A percentile compares a stretch with the other conserved stretches of the same genome.
These are phyloP conservation scores for Chloromonas sp. DNA, from an alignment of 163 green algal species.

Conservation along the genomic window DNA sequence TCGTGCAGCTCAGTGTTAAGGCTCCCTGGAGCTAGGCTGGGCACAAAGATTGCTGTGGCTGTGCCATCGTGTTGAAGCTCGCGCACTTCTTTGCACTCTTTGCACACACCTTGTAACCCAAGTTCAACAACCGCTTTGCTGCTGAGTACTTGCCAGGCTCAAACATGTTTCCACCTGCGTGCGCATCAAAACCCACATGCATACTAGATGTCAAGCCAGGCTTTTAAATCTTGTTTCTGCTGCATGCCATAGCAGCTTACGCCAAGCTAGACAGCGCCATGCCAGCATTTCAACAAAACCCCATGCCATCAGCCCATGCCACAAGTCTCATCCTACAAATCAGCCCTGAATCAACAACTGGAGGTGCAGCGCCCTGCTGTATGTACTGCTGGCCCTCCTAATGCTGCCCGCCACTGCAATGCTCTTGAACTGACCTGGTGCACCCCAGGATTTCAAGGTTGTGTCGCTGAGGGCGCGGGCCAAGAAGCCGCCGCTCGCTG, in stretches of 20 bases:
- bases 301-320: too few relatives aligned
- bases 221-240: not conserved
- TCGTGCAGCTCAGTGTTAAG: too few relatives aligned
- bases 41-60: constrained; percentile 1
- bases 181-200: too few relatives aligned
- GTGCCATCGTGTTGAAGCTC: not conserved
- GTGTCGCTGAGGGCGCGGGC: constrained; percentile 64
- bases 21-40: too few relatives aligned
- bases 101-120: constrained; percentile 71
- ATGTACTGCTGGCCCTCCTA: too few relatives aligned
- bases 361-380: too few relatives aligned
- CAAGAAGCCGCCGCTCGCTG: constrained; percentile 43
- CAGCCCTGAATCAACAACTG: too few relatives aligned
- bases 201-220: not conserved
- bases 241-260: too few relatives aligned
- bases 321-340: too few relatives aligned
- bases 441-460: constrained; percentile 61
- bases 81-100: not conserved
- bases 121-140: constrained; percentile 61
- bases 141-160: constrained; percentile 70
- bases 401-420: too few relatives aligned
- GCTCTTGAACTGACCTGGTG: constrained; percentile 41
- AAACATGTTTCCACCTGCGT: constrained; percentile 88
- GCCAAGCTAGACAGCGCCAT: too few relatives aligned
- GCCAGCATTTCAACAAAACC: too few relatives aligned